phyloP scores from a whole-genome alignment of 2,329 filamentous ascomycete species.

The Aspergillus costaricaensis region DNA sequence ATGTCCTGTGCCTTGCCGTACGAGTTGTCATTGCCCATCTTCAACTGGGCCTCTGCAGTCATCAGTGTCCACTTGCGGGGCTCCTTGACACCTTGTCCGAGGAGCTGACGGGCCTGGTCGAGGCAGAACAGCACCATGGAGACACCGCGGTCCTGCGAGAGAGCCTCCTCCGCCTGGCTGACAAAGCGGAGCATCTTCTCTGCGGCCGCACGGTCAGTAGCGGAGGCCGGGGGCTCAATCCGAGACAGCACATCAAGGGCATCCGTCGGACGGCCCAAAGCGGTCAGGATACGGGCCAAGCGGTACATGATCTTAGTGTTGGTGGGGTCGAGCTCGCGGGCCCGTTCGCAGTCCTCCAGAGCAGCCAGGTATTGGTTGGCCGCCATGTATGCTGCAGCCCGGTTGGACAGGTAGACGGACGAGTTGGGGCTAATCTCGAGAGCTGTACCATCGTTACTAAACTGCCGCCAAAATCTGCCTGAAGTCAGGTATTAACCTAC shows the following conservation, averaged over 20 bases:
- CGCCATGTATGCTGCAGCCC: conserved; percentile 91
- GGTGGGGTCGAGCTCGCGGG: conserved; percentile 78
- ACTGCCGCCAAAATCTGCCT: neutral
- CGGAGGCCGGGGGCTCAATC: conserved; percentile 76
- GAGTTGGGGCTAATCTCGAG: conserved; percentile 84
- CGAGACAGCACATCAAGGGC: conserved; percentile 79
- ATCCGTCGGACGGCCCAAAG: conserved; percentile 80
- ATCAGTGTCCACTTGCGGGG: conserved; percentile 94
- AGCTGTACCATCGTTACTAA: conserved; percentile 55
- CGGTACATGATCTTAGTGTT: conserved; percentile 88
- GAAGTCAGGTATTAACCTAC: conserved; percentile 52
- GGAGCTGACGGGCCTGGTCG: conserved; percentile 80
- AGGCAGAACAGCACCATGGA: conserved; percentile 92
- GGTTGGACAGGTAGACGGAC: conserved; percentile 89
- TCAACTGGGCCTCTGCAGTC: conserved; percentile 86
- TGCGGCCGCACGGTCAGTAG: conserved; percentile 82
- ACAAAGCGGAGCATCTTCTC: conserved; percentile 83
- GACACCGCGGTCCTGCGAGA: conserved; percentile 73
- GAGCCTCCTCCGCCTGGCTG: conserved; percentile 73
- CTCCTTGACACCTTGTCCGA: conserved; percentile 73
- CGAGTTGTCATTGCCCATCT: conserved; percentile 87
- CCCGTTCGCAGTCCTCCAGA: conserved; percentile 80
- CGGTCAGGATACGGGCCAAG: conserved; percentile 86
- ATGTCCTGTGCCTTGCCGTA: conserved; percentile 91
- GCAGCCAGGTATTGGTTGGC: conserved; percentile 77